Conservation (phyloP, 495 filamentous ascomycete species). For the Xylaria acuta region DNA sequence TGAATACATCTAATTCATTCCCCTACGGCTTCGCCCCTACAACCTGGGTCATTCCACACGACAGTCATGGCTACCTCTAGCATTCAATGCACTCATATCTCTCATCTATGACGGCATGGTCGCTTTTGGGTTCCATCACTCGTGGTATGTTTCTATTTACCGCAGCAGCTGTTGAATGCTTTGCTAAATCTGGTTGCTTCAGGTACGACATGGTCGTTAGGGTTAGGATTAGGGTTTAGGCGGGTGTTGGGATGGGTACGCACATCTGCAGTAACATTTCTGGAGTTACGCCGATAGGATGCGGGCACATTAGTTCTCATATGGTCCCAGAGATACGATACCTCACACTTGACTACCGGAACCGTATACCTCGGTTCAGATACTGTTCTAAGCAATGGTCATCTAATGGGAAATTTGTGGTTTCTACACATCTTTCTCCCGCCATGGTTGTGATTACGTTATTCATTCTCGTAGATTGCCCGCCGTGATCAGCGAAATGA, state of each 20-base stretch:
- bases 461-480: not conserved
- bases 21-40: constrained; percentile 33
- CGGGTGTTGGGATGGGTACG: not conserved
- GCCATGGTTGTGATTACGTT: not conserved
- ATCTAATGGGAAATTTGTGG: not conserved
- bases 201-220: not conserved
- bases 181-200: not conserved
- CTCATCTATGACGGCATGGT: not conserved
- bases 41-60: constrained; percentile 36
- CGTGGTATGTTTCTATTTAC: constrained; percentile 27
- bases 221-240: not conserved
- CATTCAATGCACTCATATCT: constrained; percentile 18
- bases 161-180: not conserved
- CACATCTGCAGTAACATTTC: not conserved
- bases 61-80: constrained; percentile 36
- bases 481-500: not conserved
- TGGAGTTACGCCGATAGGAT: not conserved
- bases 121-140: constrained; percentile 7
- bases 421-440: not conserved
- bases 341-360: not conserved
- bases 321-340: not conserved
- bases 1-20: constrained; percentile 30
- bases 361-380: not conserved
- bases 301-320: not conserved
- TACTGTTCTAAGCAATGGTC: not conserved